Conservation (phyloP, 345 rosid genomes). For the Arabidopsis suecica region DNA sequence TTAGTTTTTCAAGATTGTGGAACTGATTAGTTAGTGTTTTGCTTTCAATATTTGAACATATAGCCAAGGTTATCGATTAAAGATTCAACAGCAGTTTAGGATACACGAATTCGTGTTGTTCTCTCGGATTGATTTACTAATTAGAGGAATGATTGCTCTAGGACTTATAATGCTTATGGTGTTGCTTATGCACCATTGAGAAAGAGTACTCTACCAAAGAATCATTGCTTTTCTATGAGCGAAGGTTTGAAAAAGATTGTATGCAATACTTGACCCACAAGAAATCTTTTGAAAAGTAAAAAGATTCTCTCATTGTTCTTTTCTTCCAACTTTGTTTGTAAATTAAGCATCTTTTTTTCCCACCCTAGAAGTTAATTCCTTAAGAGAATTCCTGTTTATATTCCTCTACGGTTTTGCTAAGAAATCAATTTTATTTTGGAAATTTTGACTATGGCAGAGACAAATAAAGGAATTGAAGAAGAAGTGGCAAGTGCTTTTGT, state of each 20-base stretch:
- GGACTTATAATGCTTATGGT: too few relatives aligned
- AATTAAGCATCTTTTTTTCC: constrained; percentile 1
- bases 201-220: too few relatives aligned
- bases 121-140: too few relatives aligned
- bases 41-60: too few relatives aligned
- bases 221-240: too few relatives aligned
- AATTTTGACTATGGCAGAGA: constrained; percentile 54
- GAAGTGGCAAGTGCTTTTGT: constrained; percentile 78
- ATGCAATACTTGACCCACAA: constrained; percentile 27
- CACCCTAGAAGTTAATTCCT: constrained; percentile 1
- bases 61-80: too few relatives aligned
- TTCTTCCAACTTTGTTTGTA: constrained; percentile 21
- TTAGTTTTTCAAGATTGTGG: background rate
- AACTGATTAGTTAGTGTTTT: too few relatives aligned
- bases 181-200: too few relatives aligned
- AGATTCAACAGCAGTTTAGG: too few relatives aligned
- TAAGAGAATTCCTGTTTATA: constrained; percentile 32
- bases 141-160: too few relatives aligned
- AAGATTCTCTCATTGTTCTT: constrained; percentile 16
- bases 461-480: constrained; percentile 53
- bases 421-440: background rate
- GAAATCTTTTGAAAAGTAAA: background rate
- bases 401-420: constrained; percentile 24
- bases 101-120: too few relatives aligned
- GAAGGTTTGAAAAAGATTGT: background rate